Evolutionary conservation across 768 basidiomycete species (phyloP).

Genomic region (Leccinum aurantiacum): DNA sequence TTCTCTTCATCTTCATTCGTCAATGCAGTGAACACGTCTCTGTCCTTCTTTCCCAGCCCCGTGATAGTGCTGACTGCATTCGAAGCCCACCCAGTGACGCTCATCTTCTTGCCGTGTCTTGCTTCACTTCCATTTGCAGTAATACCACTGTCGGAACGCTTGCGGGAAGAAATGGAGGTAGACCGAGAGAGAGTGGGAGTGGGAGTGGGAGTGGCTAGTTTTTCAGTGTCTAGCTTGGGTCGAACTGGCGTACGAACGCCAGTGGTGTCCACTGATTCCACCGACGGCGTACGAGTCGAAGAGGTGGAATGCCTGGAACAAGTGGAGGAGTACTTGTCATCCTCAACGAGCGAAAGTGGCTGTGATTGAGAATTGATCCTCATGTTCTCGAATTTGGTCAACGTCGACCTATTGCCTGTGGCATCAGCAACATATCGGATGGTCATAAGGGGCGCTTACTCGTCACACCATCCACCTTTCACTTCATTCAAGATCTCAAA

Average conservation of each 20-base stretch:
- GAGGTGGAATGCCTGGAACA: conserved; percentile 34
- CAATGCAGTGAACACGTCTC: conserved; percentile 60
- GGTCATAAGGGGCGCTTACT: conserved; percentile 40
- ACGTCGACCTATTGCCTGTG: conserved; percentile 25
- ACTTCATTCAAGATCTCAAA: conserved; percentile 71
- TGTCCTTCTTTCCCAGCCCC: conserved; percentile 55
- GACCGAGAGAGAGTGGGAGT: conserved; percentile 59
- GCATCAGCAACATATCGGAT: conserved; percentile 7
- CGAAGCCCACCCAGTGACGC: conserved; percentile 55
- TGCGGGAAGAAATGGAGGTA: conserved; percentile 59
- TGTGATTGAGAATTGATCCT: conserved; percentile 20
- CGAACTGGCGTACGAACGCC: conserved; percentile 26
- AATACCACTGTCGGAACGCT: conserved; percentile 58
- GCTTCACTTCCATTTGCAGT: conserved; percentile 38
- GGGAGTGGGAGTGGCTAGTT: conserved; percentile 36
- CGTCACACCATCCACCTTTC: conserved; percentile 63
- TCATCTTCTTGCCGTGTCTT: conserved; percentile 41
- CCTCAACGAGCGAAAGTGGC: conserved; percentile 17
- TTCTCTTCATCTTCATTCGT: conserved; percentile 44
- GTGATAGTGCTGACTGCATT: conserved; percentile 63
- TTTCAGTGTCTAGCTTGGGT: conserved; percentile 44
- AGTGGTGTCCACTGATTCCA: conserved; percentile 40
- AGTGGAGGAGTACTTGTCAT: conserved; percentile 33
- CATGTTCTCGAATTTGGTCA: conserved; percentile 29
- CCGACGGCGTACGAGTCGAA: conserved; percentile 23